Base-by-base conservation (phyloP, 2,329 filamentous ascomycete genomes). In the Lachnum nothofagi region DNA sequence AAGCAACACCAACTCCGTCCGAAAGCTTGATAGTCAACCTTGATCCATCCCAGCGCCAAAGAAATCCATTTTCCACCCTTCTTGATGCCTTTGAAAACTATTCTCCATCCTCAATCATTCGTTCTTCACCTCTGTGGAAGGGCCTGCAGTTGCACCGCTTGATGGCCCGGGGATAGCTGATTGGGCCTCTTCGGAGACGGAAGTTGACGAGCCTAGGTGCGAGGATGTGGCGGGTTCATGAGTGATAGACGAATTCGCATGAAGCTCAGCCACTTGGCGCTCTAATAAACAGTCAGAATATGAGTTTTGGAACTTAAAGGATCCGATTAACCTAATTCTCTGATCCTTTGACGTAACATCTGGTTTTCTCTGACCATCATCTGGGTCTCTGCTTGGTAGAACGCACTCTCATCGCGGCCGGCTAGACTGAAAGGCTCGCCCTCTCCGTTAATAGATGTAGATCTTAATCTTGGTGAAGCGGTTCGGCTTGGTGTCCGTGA, bases 351-450 rank as follows among this genome's bases (percentile, higher is more conserved):
- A 53, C 84, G 82, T 44, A 91, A 71, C 86, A 91, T 90, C 67
- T 91, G 86, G 58, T 91, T 91, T 70, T 91, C 87, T 22, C 87
- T 75, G 19, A 82, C 78, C 60, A 91, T 68, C 69, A 81, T 89
- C 67, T 88, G 85, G 1, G 86, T 88, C 68, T 91, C 87, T 4
- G 86, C 86, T 65, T 90, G 86, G 61, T 91, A 91, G 65, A 89
- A 90, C 1, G 84, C 83, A 55, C 78, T 83, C 64, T 91, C 86
- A 60, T 90, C 86, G 16, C 86, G 74, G 6, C 78, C 78, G n/a
- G 77, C 78, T 1, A 85, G 72, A 41, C 77, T 68, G 70, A 76
- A 80, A 24, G 64, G 59, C 44, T 88, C 83, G 27, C 72, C 75
- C 47, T 84, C 80, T 16, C 68, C 76, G 48, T 77, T 77, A 56